Evolutionary conservation across 2,329 filamentous ascomycete species (phyloP).

Genomic region (Thielaviopsis populi): DNA sequence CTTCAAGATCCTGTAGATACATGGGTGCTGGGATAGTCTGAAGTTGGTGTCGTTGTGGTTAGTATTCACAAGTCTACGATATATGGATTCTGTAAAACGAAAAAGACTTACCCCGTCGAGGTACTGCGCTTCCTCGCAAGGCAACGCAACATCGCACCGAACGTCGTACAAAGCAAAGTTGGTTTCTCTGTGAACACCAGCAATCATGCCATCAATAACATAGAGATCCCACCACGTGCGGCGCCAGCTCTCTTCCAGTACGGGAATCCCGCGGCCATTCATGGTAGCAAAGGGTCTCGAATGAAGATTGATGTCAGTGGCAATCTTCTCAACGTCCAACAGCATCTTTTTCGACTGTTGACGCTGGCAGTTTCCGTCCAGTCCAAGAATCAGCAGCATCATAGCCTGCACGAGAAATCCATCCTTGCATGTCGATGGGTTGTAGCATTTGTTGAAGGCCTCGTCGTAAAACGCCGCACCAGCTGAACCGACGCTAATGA

Average conservation of each 20-base stretch:
- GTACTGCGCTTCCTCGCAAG: conserved; percentile 71
- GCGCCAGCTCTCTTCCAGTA: conserved; percentile 69
- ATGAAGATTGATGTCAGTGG: conserved; percentile 64
- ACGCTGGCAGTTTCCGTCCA: conserved; percentile 63
- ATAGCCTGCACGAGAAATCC: conserved; percentile 62
- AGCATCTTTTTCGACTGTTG: conserved; percentile 54
- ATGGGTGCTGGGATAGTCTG: conserved; percentile 44
- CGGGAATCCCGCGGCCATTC: conserved; percentile 47
- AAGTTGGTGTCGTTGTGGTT: not conserved
- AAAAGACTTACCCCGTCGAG: conserved; percentile 35
- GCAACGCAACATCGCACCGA: conserved; percentile 52
- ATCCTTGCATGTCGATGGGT: conserved; percentile 33
- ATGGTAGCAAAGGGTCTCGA: conserved; percentile 48
- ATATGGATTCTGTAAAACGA: not conserved
- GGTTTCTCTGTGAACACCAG: conserved; percentile 59
- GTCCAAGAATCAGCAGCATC: conserved; percentile 57
- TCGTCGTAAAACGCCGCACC: conserved; percentile 42
- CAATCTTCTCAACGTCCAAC: conserved; percentile 50
- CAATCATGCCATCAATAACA: conserved; percentile 70
- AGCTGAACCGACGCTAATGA: conserved; percentile 33
- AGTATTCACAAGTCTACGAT: conserved; percentile 2
- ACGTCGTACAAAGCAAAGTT: conserved; percentile 57
- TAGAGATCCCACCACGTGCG: conserved; percentile 84
- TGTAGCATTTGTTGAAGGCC: conserved; percentile 36
- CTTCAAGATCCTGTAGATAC: conserved; percentile 61